Base-by-base conservation (phyloP, 2,329 filamentous ascomycete genomes). In the Cordyceps cateniannulata region DNA sequence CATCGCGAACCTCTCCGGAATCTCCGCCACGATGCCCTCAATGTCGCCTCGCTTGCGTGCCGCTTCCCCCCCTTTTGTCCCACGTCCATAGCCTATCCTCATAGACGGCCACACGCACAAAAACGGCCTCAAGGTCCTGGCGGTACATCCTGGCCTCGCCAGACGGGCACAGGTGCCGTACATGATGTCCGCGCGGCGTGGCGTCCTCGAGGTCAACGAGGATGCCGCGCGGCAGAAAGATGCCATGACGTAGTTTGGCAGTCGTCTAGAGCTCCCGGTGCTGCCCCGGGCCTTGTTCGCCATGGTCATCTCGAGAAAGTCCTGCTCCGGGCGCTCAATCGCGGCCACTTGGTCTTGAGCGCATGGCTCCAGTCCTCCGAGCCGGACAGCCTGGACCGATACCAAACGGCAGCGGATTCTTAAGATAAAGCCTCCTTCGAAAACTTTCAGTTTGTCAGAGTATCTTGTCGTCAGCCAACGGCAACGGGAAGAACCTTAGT, bases 101-200 rank as follows among this genome's bases (percentile, higher is more conserved):
- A 9, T n/a, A 12, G 58, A 29, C 58, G 29, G 40, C 4, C n/a
- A n/a, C n/a, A 68, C 64, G 20, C 70, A 71, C 5, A 71, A 29
- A 32, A 71, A 70, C n/a, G 0, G 69, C 67, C 51, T 71, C 69
- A 0, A 71, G 62, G 14, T 71, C 69, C 9, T 71, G 66, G 1
- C 66, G 63, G 35, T 68, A 70, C 1, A 65, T 69, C 9, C 63
- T 64, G 0, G 12, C 14, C 2, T 63, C 55, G 0, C 53, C 16
- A n/a, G n/a, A n/a, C n/a, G n/a, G n/a, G n/a, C n/a, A n/a, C n/a
- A n/a, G n/a, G 47, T 49, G 47, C 47, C 47, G 38, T 4, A 40
- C 9, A n/a, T n/a, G 12, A n/a, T 18, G 14, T 29, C 25, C 29
- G 29, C 63, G 52, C n/a, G 63, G 35, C 48, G 52, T 61, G 42